These are phyloP conservation scores for Polytrichum formosum DNA, from an alignment of 225 moss, liverwort and hornwort genomes.

Conservation along the genomic window DNA sequence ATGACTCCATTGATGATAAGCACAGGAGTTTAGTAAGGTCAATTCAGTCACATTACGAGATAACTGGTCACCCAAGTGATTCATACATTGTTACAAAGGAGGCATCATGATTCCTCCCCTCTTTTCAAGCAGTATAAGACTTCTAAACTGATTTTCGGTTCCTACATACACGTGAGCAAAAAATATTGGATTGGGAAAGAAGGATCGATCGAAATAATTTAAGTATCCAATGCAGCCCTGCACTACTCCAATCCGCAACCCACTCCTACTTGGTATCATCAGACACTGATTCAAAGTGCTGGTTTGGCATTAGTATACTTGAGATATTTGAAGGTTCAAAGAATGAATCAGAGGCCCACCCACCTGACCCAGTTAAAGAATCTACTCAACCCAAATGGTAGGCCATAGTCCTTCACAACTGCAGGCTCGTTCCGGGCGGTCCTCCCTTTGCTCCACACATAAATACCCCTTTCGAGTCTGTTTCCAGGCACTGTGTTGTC, in stretches of 20 bases:
- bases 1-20: too few relatives aligned
- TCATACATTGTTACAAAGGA: constrained; percentile 2
- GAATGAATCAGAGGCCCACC: constrained; percentile 57
- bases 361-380: constrained; percentile 75
- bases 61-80: too few relatives aligned
- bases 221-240: constrained; percentile 5
- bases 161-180: constrained; percentile 20
- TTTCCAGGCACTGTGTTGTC: constrained; percentile 89
- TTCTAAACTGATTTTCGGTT: constrained; percentile 9
- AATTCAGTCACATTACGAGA: too few relatives aligned
- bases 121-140: background rate
- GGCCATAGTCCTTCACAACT: constrained; percentile 67
- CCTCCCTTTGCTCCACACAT: constrained; percentile 64
- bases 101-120: constrained; percentile 14
- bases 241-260: constrained; percentile 23
- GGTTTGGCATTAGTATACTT: background rate
- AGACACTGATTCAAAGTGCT: too few relatives aligned
- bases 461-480: constrained; percentile 69
- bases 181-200: constrained; percentile 11
- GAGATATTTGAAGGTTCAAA: background rate
- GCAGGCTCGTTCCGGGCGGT: constrained; percentile 70
- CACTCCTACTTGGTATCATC: constrained; percentile 7
- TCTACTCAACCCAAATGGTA: constrained; percentile 68
- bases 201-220: background rate
- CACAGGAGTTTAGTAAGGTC: too few relatives aligned